Conservation (phyloP, 148 eudicot genomes). For the Amaranthus cruentus region DNA sequence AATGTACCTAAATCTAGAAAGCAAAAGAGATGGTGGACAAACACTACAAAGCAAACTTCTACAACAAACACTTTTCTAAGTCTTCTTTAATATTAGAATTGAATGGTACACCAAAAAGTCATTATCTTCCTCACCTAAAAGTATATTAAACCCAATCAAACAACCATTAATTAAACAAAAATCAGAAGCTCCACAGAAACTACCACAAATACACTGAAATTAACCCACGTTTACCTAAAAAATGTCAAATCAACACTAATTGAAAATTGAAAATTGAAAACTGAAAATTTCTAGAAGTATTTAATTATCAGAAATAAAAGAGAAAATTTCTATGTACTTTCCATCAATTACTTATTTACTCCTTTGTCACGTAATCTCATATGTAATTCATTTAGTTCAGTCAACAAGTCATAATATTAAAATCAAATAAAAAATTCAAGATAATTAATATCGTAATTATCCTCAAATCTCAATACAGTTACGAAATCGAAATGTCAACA, state of each 20-base stretch:
- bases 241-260: constrained; percentile 22
- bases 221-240: constrained; percentile 7
- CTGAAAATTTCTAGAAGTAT: neutral
- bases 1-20: constrained; percentile 6
- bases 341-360: neutral
- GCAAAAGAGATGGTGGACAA: constrained; percentile 21
- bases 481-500: neutral
- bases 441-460: neutral
- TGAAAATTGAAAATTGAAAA: neutral
- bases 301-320: neutral
- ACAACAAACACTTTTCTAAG: constrained; percentile 18
- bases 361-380: constrained; percentile 21
- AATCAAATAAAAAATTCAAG: neutral
- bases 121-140: constrained; percentile 29
- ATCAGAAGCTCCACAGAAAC: constrained; percentile 20
- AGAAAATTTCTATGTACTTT: too few relatives aligned
- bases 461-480: neutral
- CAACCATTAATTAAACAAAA: constrained; percentile 4
- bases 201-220: neutral
- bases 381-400: neutral
- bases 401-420: constrained; percentile 11
- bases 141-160: constrained; percentile 2
- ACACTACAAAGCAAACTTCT: constrained; percentile 20
- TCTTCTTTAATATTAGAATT: neutral
- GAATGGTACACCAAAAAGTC: constrained; percentile 14